Conservation (phyloP, 345 rosid genomes). For the Aquilaria sinensis region DNA sequence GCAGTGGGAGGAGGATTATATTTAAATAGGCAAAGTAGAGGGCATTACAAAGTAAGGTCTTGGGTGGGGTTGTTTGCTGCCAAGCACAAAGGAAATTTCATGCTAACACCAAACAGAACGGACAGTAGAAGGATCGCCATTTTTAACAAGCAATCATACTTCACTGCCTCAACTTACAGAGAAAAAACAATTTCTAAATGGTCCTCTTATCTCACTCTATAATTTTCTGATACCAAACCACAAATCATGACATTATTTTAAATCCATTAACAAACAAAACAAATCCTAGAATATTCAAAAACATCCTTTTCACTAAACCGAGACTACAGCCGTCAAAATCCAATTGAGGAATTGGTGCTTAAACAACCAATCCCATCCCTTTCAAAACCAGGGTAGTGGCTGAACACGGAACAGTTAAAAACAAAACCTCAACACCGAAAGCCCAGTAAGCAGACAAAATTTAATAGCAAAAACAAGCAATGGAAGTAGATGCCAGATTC, state of each 20-base stretch:
- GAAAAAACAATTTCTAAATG: constrained; percentile 18
- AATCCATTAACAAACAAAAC: constrained; percentile 13
- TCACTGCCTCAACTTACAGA: constrained; percentile 63
- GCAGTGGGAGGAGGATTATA: constrained; percentile 25
- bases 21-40: constrained; percentile 26
- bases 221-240: constrained; percentile 12
- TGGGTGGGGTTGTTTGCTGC: constrained; percentile 26
- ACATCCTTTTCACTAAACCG: constrained; percentile 34
- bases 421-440: constrained; percentile 14
- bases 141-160: constrained; percentile 22
- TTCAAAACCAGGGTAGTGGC: constrained; percentile 17
- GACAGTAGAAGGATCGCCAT: constrained; percentile 38
- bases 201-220: constrained; percentile 17
- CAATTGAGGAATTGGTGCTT: constrained; percentile 19
- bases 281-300: constrained; percentile 15
- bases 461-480: not conserved
- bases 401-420: constrained; percentile 9
- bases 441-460: constrained; percentile 11
- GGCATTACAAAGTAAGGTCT: constrained; percentile 12
- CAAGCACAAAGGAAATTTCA: constrained; percentile 39
- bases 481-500: not conserved
- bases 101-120: constrained; percentile 32
- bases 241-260: constrained; percentile 23
- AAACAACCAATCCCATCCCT: too few species aligned
- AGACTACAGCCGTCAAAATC: constrained; percentile 10